Base-by-base conservation (phyloP, 371 early-diverging fungal species). In the Mortierella polycephala region DNA sequence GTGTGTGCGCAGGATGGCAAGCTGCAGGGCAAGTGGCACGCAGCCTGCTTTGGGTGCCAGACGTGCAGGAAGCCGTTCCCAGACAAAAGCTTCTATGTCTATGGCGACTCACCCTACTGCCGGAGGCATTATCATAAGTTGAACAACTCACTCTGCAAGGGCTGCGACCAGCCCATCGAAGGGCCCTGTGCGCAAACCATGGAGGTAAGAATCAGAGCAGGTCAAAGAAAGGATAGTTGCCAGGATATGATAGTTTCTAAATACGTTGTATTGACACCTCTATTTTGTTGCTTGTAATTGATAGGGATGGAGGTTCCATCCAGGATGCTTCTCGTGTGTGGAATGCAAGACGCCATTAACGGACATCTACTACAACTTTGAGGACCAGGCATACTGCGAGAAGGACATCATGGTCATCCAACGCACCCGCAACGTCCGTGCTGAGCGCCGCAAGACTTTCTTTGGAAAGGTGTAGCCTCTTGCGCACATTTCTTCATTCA, bases 41-140 rank as follows among this genome's bases (percentile, higher is more conserved):
- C 85, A 14, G 86, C 88, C 51, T 88, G 89, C 70, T 93, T 94
- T 50, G 90, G 89, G 52, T 93, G 93, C 85, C 91, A 91, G 81
- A 89, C 85, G 0, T 95, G 96, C 71, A 90, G 84, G 64, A 83
- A 83, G 63, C 86, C 90, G n/a, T 96, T 96, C 75, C 95, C 94
- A 7, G 93, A 94, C 81, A 93, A 91, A 72, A 93, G 91, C 39
- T 96, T 96, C 71, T 96, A 94, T 71, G 95, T 94, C 12, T 90
- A 86, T 81, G 90, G 92, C 1, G 89, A 91, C 75, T 83, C 86
- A n/a, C 96, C 95, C 60, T 92, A 92, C 67, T 96, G 96, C 81
- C 85, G 88, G 60, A 85, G 89, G 39, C 94, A 95, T 75, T 96
- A 94, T 63, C 95, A 96, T 67, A 89, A 90, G 81, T 69, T 91